Base-by-base conservation (phyloP, 2,329 filamentous ascomycete species). In the Scleromitrula shiraiana region DNA sequence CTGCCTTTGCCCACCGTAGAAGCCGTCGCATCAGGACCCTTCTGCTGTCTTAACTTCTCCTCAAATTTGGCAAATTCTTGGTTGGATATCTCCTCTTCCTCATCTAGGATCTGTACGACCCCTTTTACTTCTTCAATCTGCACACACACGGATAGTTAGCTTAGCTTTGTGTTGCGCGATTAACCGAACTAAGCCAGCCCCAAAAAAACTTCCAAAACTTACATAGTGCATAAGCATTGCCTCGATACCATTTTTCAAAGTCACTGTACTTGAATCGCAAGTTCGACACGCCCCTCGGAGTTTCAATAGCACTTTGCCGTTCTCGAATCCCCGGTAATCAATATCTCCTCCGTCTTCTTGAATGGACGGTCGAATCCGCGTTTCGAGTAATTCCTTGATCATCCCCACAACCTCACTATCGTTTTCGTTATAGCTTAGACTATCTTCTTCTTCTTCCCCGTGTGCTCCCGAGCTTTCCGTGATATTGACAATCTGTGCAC, bases 261-360 rank as follows among this genome's bases (percentile, higher is more conserved):
- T 98, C 29, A 96, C 90, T 0, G 93, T 97, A 65, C 90, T 96
- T 38, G 88, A 95, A 67, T 97, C 93, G 66, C 93, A 98, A 17
- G 91, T 97, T 56, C 93, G 77, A 68, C 93, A 98, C 17, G 93
- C 93, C 14, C 93, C 93, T 41, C 91, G 77, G 60, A 98, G 69
- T 75, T 95, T 96, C 61, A 95, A 65, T 59, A 80, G 65, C n/a
- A 95, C 93, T 53, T 84, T 78, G 0, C 93, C 93, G 58, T 88
- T 77, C 57, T 89, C 78, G 61, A 97, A 97, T 1, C 91, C 91
- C 15, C 87, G 76, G 65, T 91, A 94, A 66, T 98, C 93, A 62
- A 98, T 97, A 65, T 98, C 93, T 38, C 93, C 93, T 40, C 93
- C 93, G 59, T 98, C 93, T 65, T 97, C 93, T 67, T 97, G 93